These are phyloP conservation scores for Prunus mongolica DNA, from an alignment of 306 rosid genomes.

Conservation along the genomic window DNA sequence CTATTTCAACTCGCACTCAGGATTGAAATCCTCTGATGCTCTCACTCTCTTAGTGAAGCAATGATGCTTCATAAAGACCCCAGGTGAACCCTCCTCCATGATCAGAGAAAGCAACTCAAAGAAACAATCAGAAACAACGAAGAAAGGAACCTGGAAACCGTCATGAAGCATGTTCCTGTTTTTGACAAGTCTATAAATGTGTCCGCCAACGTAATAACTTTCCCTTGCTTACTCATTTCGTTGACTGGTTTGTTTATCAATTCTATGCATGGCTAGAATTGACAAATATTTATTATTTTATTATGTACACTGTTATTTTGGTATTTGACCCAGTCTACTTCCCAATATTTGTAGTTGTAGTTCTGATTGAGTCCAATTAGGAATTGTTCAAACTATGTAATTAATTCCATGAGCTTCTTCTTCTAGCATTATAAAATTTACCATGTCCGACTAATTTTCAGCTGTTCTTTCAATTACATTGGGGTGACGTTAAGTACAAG, in stretches of 20 bases:
- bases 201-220: not conserved
- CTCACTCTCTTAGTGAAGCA: too few relatives aligned
- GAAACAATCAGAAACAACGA: too few relatives aligned
- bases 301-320: not conserved
- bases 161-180: too few relatives aligned
- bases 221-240: not conserved
- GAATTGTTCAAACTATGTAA: not conserved
- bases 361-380: not conserved
- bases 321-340: not conserved
- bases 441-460: not conserved
- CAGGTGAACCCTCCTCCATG: too few relatives aligned
- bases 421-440: not conserved
- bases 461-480: not conserved
- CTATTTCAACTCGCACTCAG: too few relatives aligned
- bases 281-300: not conserved
- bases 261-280: not conserved
- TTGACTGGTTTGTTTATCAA: not conserved
- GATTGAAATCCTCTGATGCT: too few relatives aligned
- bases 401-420: not conserved
- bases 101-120: too few relatives aligned
- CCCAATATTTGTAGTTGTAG: not conserved
- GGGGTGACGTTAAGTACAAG: not conserved
- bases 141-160: too few relatives aligned
- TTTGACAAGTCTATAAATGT: too few relatives aligned
- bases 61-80: too few relatives aligned